Evolutionary conservation across 257 asterid genomes (phyloP).

Genomic region (Leonotis leonurus): DNA sequence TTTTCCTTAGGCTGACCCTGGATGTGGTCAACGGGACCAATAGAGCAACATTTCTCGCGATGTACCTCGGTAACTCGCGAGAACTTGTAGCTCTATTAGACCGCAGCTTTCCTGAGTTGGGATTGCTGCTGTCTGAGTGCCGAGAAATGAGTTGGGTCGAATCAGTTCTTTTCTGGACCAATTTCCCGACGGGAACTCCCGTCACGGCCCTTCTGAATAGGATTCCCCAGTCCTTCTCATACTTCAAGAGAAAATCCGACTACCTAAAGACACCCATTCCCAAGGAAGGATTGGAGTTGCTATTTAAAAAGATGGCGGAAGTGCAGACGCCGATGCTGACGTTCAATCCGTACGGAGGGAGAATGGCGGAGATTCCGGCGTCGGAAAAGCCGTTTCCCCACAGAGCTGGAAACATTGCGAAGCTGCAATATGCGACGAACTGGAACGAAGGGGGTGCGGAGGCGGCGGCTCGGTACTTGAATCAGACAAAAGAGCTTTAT

Average conservation of each 20-base stretch:
- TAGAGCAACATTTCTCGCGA: constrained; percentile 29
- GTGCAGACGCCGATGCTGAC: constrained; percentile 20
- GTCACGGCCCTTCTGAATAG: constrained; percentile 32
- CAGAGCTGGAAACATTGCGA: constrained; percentile 34
- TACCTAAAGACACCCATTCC: constrained; percentile 41
- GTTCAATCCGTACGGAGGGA: constrained; percentile 42
- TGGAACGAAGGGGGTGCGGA: constrained; percentile 34
- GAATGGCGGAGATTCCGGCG: constrained; percentile 34
- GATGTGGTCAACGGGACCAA: constrained; percentile 29
- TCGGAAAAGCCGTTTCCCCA: constrained; percentile 40
- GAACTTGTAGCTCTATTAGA: constrained; percentile 26
- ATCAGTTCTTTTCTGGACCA: constrained; percentile 43
- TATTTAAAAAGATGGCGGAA: constrained; percentile 48
- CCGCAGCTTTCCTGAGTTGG: constrained; percentile 33
- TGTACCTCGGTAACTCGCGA: constrained; percentile 40
- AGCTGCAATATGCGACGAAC: constrained; percentile 38
- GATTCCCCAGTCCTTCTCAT: constrained; percentile 15
- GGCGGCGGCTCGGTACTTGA: constrained; percentile 19
- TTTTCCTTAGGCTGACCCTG: constrained; percentile 30
- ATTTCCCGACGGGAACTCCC: constrained; percentile 30
- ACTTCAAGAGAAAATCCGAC: constrained; percentile 55
- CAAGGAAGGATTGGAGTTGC: constrained; percentile 27
- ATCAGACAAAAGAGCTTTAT: constrained; percentile 18
- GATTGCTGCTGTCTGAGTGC: constrained; percentile 29
- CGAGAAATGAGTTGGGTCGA: constrained; percentile 49